Base-by-base conservation (phyloP, 768 basidiomycete genomes). In the Pleurotus pulmonarius region DNA sequence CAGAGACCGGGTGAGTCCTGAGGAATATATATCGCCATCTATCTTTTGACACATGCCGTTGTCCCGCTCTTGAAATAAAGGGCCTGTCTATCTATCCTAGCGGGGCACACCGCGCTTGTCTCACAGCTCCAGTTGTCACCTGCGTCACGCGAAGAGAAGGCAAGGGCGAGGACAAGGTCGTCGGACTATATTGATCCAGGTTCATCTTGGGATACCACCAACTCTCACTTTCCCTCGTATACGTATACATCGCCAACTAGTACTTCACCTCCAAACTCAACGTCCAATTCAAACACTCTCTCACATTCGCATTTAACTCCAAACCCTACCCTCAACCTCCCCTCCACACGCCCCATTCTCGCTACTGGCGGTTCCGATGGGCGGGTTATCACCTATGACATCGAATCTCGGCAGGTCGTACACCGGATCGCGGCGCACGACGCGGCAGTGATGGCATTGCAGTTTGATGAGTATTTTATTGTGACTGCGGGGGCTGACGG, bases 71-170 rank as follows among this genome's bases (percentile, higher is more conserved):
- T 53, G 12, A 13, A 26, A 9, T 11, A 34, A 68, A 94, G 92
- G 5, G 75, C 85, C 56, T 96, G 94, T 65, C 65, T 87, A 8
- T 94, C 94, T 1, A 80, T 94, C 15, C 78, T 98, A 0, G 90
- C 92, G 71, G 94, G 91, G 3, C 95, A 98, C 70, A 94, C 92
- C 0, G 87, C 91, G 1, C 87, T 98, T 54, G 92, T 98, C 26
- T 95, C 93, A 61, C 91, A 94, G 65, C 76, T 98, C 7, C 51
- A 53, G 20, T 37, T 53, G 22, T 53, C 51, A 11, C 51, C 51
- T 12, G 29, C 8, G 29, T 11, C 29, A 34, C 29, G 29, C 29
- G 29, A 34, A 34, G 29, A 34, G 29, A 34, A 3, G 11, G 9
- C 9, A 9, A 20, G 20, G 25, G 46, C 46, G 43, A 34, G 29